phyloP scores from a whole-genome alignment of 306 rosid genomes.

The Fagus crenata region DNA sequence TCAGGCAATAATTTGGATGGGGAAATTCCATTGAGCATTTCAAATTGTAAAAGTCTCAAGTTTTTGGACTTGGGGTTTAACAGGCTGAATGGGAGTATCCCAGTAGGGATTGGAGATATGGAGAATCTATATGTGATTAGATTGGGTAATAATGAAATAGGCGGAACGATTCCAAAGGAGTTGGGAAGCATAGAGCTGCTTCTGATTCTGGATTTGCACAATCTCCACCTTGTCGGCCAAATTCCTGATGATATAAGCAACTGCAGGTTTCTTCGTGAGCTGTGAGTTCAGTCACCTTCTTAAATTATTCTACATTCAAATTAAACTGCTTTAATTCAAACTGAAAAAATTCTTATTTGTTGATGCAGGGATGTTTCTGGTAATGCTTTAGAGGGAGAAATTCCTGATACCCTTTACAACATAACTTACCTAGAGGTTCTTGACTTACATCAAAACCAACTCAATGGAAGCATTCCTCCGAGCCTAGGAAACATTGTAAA shows the following conservation, averaged over 20 bases:
- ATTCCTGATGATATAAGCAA: constrained; percentile 70
- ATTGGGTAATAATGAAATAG: constrained; percentile 69
- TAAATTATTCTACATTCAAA: constrained; percentile 29
- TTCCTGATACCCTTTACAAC: constrained; percentile 70
- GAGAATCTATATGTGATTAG: constrained; percentile 61
- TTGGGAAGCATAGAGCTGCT: constrained; percentile 73
- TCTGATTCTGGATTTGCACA: constrained; percentile 80
- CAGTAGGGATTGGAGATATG: constrained; percentile 53
- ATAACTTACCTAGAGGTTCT: constrained; percentile 70
- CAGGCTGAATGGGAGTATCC: constrained; percentile 67
- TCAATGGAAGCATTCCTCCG: constrained; percentile 77
- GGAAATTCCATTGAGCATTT: constrained; percentile 70
- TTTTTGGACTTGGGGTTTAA: constrained; percentile 73
- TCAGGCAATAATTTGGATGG: constrained; percentile 81
- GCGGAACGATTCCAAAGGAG: constrained; percentile 64
- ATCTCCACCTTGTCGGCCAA: constrained; percentile 71
- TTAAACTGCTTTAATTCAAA: constrained; percentile 28
- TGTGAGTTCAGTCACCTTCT: constrained; percentile 67
- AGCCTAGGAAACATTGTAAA: constrained; percentile 64
- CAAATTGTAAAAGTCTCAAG: constrained; percentile 68
- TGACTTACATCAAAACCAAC: constrained; percentile 68
- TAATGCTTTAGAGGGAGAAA: constrained; percentile 70
- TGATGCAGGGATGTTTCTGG: constrained; percentile 85
- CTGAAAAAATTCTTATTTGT: constrained; percentile 35
- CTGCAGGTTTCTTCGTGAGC: constrained; percentile 82